A percentile compares a stretch with the other conserved stretches of the same genome.
Conservation (phyloP, 768 basidiomycete species). For the Trametes villosa region DNA sequence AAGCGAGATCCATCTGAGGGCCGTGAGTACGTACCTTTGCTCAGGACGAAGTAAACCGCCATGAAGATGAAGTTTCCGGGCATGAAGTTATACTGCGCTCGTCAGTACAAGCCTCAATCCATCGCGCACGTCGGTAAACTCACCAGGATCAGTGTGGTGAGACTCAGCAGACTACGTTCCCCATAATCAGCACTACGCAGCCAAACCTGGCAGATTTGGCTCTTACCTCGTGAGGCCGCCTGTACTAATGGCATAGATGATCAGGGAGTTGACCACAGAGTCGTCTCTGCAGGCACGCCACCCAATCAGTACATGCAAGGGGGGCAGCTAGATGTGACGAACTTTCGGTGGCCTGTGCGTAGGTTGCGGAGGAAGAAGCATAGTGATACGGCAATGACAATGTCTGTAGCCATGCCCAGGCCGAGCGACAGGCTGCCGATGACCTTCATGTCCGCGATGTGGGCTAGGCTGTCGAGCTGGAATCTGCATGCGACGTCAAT, state of each 20-base stretch:
- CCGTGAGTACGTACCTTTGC: conserved; percentile 56
- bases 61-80: conserved; percentile 62
- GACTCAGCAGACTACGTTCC: conserved; percentile 44
- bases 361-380: conserved; percentile 59
- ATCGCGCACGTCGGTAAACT: conserved; percentile 27
- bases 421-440: conserved; percentile 53
- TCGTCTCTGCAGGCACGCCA: conserved; percentile 61
- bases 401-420: conserved; percentile 55
- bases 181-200: neutral
- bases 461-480: conserved; percentile 40
- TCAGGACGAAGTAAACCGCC: conserved; percentile 64
- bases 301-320: no score
- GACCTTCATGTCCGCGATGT: conserved; percentile 49
- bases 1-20: neutral
- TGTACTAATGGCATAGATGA: conserved; percentile 65
- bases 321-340: neutral
- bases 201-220: no score
- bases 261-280: conserved; percentile 58
- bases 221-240: conserved; percentile 68
- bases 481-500: conserved; percentile 15
- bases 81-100: conserved; percentile 56
- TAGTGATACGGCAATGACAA: conserved; percentile 53
- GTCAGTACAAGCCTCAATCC: neutral
- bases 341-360: conserved; percentile 53
- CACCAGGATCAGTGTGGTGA: conserved; percentile 61